Percentiles rank a stretch among this genome's conserved stretches.
These are phyloP conservation scores for Zygoascus hellenicus DNA, from an alignment of 1,139 yeast genomes.

Conservation along the genomic window DNA sequence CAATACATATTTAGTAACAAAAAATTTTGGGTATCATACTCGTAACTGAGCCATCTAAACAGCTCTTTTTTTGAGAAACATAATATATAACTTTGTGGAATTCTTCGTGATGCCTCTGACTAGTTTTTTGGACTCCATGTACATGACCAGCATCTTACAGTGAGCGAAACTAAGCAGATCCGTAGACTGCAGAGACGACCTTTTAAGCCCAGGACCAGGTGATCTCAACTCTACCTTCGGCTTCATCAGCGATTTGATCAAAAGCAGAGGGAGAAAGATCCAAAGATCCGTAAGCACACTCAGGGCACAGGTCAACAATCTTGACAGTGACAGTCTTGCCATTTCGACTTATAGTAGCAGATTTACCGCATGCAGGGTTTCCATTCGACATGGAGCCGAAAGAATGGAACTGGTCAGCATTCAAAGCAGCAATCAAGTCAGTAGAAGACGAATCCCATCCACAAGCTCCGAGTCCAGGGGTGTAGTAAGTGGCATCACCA, in stretches of 20 bases:
- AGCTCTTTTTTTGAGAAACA: too few relatives aligned
- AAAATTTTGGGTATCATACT: too few relatives aligned
- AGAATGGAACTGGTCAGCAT: constrained; percentile 30
- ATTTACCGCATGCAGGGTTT: constrained; percentile 46
- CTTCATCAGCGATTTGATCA: constrained; percentile 40
- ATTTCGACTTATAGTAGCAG: constrained; percentile 40
- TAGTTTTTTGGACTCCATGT: too few relatives aligned
- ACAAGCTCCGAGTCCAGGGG: constrained; percentile 58
- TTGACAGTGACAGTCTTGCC: constrained; percentile 46
- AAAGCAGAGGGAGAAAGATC: constrained; percentile 55
- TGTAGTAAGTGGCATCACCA: constrained; percentile 59
- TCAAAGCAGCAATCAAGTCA: constrained; percentile 45
- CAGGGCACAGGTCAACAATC: constrained; percentile 51
- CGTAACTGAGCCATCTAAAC: too few relatives aligned
- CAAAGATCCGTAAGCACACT: constrained; percentile 43
- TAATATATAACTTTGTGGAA: too few relatives aligned
- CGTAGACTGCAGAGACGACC: too few relatives aligned
- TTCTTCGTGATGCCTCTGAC: too few relatives aligned
- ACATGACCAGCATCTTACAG: too few relatives aligned
- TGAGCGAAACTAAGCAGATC: too few relatives aligned
- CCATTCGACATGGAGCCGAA: constrained; percentile 35
- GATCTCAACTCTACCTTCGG: constrained; percentile 44
- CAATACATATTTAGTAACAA: too few relatives aligned
- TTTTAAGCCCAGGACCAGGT: constrained; percentile 40
- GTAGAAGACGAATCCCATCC: constrained; percentile 44